A percentile compares a stretch with the other conserved stretches of the same genome.
Conservation (phyloP, 257 asterid genomes). For the Nicotiana knightiana region DNA sequence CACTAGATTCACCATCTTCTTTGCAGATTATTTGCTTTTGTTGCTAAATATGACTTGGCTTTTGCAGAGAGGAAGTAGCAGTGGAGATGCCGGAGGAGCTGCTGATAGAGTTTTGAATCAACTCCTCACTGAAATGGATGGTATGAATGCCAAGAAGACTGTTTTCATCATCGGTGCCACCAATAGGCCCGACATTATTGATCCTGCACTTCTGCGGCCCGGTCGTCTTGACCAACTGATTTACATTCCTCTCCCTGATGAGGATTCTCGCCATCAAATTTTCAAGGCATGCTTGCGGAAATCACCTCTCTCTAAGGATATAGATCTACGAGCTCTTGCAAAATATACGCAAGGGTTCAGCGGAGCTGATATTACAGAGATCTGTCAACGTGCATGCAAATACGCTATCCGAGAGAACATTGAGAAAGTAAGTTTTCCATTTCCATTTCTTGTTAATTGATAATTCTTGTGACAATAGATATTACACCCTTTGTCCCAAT, state of each 20-base stretch:
- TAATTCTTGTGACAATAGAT: not conserved
- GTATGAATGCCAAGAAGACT: conserved; percentile 87
- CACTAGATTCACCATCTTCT: not conserved
- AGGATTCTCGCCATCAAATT: conserved; percentile 72
- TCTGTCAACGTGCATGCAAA: conserved; percentile 88
- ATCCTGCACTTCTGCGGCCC: conserved; percentile 89
- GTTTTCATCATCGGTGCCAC: conserved; percentile 91
- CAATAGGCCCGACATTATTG: conserved; percentile 81
- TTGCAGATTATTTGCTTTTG: not conserved
- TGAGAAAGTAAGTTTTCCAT: conserved; percentile 49
- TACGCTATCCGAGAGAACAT: conserved; percentile 90
- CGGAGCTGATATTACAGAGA: conserved; percentile 89
- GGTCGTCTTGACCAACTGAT: conserved; percentile 89
- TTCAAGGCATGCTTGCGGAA: conserved; percentile 84
- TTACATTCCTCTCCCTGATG: conserved; percentile 86
- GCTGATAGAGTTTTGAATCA: conserved; percentile 91
- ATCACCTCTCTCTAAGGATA: conserved; percentile 73
- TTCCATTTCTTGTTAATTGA: not conserved
- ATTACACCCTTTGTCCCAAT: not conserved
- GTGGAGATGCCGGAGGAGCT: conserved; percentile 90
- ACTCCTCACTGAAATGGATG: conserved; percentile 90
- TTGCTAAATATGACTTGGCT: not conserved
- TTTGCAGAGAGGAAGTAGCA: conserved; percentile 75
- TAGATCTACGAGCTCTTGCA: conserved; percentile 74
- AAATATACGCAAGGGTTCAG: conserved; percentile 87